These are phyloP conservation scores for Plantago ovata DNA, from an alignment of 257 asterid species.

Conservation along the genomic window DNA sequence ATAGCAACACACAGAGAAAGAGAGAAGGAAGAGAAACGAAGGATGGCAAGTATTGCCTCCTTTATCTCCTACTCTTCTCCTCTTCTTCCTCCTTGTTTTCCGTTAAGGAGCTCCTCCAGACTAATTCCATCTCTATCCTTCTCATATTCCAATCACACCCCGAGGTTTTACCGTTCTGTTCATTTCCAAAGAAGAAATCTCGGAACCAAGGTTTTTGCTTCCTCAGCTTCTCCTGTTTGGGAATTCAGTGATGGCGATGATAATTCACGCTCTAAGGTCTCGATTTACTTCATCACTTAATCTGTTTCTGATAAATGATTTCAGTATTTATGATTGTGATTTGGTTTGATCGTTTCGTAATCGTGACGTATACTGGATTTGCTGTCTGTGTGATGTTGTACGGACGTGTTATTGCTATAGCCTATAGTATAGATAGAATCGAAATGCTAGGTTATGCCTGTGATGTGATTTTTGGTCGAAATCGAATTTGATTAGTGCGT, in stretches of 20 bases:
- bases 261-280: constrained; percentile 53
- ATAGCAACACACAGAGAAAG: constrained; percentile 24
- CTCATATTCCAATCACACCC: constrained; percentile 16
- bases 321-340: not conserved
- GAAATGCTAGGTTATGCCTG: too few species aligned
- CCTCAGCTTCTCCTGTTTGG: constrained; percentile 40
- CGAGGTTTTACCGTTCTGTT: not conserved
- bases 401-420: too few species aligned
- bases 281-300: not conserved
- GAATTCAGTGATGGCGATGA: constrained; percentile 31
- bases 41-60: constrained; percentile 76
- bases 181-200: constrained; percentile 21
- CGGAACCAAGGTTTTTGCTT: constrained; percentile 34
- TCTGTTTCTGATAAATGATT: constrained; percentile 1
- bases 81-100: constrained; percentile 24
- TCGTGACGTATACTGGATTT: too few species aligned
- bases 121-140: constrained; percentile 21
- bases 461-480: too few species aligned
- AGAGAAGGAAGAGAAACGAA: constrained; percentile 28
- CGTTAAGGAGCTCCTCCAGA: constrained; percentile 15
- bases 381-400: too few species aligned
- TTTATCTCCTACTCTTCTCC: constrained; percentile 36
- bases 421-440: too few species aligned
- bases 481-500: not conserved
- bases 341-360: too few species aligned